Evolutionary conservation across 108 stramenopile genomes (phyloP), one percentile per base, ranked within the genome.

Genomic region (Ochromonas danica): DNA sequence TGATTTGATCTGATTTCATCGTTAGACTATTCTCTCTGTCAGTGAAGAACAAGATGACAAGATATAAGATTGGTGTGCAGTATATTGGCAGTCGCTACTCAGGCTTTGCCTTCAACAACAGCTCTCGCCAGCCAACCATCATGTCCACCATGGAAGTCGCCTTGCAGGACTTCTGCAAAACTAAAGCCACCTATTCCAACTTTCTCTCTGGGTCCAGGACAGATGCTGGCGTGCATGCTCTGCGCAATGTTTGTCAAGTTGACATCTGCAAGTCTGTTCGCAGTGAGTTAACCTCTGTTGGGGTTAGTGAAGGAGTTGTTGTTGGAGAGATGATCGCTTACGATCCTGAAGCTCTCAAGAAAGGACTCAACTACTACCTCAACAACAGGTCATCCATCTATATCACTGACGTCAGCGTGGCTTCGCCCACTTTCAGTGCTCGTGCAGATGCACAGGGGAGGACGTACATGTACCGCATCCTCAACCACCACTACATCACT

Each of bases 201-300:
- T n/a, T n/a, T n/a, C n/a, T n/a, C n/a, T n/a, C n/a, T n/a, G n/a
- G n/a, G n/a, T n/a, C n/a, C n/a, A 67, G 63, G 25, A 67, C 63
- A 10, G 63, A 67, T 36, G 27, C 63, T 36, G 63, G 63, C 6
- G 63, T 67, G 6, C 63, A 67, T 67, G 63, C 63, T 36, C 6
- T 67, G 27, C 17, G 63, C 3, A 67, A 67, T 67, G 63, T 67
- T 67, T 6, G 3, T 67, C 63, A 67, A 31, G 27, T 67, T 67
- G 63, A 67, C 35, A 35, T 67, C 3, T 28, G 3, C 22, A 10
- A 22, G 17, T 17, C 10, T 57, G 17, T 22, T 17, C 51, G 22
- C 17, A 22, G 51, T 10, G 17, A 10, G 22, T 10, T 57, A 57
- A 57, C 22, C 51, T 57, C 51, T 22, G 22, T 22, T 17, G 22